Evolutionary conservation across 2,329 filamentous ascomycete species (phyloP).

Genomic region (Arthrobotrys iridis): DNA sequence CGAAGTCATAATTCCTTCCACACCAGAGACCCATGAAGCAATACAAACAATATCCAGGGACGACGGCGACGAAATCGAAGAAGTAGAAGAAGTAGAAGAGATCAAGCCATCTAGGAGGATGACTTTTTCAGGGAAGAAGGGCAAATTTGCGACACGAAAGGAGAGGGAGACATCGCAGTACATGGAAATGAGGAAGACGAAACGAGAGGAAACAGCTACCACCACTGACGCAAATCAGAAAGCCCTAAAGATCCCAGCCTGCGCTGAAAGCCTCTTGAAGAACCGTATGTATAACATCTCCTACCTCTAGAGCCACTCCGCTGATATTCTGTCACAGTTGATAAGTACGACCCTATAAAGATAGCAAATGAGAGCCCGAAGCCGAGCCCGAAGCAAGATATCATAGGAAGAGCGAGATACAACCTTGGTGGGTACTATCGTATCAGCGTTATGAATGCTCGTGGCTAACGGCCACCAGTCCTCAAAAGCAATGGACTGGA

Average conservation of each 20-base stretch:
- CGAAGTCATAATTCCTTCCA: background rate
- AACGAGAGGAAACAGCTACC: background rate
- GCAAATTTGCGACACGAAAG: constrained; percentile 24
- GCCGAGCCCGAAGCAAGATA: constrained; percentile 16
- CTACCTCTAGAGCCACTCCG: too few species aligned
- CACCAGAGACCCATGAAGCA: background rate
- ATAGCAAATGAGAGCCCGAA: constrained; percentile 16
- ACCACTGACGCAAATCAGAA: background rate
- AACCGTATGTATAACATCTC: constrained; percentile 4
- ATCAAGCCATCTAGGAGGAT: background rate
- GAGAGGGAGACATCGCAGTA: constrained; percentile 20
- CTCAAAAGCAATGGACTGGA: constrained; percentile 29
- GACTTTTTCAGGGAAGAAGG: constrained; percentile 6
- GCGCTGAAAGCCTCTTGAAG: background rate
- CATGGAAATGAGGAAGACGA: constrained; percentile 10
- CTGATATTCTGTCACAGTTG: constrained; percentile 15
- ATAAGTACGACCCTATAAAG: constrained; percentile 24
- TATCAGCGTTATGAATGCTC: background rate
- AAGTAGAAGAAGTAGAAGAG: constrained; percentile 6
- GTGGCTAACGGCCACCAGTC: constrained; percentile 20
- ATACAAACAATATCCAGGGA: background rate
- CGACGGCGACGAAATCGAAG: constrained; percentile 26
- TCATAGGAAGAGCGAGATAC: constrained; percentile 13
- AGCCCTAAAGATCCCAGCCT: background rate
- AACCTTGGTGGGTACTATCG: constrained; percentile 9